These are phyloP conservation scores for Boletus patriciae DNA, from an alignment of 768 basidiomycete species.

Conservation along the genomic window DNA sequence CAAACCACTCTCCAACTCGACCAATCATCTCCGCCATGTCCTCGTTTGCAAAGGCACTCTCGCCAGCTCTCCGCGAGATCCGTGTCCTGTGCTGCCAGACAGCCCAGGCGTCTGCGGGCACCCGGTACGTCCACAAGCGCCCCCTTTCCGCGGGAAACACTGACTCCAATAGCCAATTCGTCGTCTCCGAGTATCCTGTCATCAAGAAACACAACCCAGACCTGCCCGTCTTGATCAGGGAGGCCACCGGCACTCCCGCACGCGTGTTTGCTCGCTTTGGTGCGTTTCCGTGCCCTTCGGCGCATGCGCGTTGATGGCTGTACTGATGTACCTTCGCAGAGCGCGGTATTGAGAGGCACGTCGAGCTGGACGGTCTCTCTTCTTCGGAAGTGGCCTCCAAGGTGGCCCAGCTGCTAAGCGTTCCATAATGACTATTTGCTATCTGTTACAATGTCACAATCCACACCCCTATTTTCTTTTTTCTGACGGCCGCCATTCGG, in stretches of 20 bases:
- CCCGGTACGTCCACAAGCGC: constrained; percentile 52
- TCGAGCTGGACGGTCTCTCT: constrained; percentile 75
- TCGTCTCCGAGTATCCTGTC: constrained; percentile 67
- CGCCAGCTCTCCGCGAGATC: constrained; percentile 77
- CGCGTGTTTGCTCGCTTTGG: constrained; percentile 85
- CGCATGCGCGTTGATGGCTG: constrained; percentile 11
- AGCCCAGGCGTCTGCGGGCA: constrained; percentile 72
- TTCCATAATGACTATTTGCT: constrained; percentile 20
- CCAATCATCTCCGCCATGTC: constrained; percentile 45
- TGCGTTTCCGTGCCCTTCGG: constrained; percentile 41
- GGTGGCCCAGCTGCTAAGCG: constrained; percentile 59
- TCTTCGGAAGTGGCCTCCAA: constrained; percentile 69
- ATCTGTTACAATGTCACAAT: constrained; percentile 7
- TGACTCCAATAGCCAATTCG: constrained; percentile 60
- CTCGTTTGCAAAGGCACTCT: constrained; percentile 68
- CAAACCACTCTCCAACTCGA: background rate
- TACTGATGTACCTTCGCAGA: constrained; percentile 45
- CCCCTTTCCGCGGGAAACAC: background rate
- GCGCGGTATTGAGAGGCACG: constrained; percentile 76
- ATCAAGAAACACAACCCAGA: constrained; percentile 86
- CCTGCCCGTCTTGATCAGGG: constrained; percentile 79
- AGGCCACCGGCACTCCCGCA: constrained; percentile 77
- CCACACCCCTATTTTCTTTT: background rate
- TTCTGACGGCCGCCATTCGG: background rate
- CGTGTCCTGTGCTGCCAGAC: constrained; percentile 80